Evolutionary conservation across 345 rosid genomes (phyloP), one percentile per base, ranked within the genome.

Genomic region (Microthlaspi erraticum): DNA sequence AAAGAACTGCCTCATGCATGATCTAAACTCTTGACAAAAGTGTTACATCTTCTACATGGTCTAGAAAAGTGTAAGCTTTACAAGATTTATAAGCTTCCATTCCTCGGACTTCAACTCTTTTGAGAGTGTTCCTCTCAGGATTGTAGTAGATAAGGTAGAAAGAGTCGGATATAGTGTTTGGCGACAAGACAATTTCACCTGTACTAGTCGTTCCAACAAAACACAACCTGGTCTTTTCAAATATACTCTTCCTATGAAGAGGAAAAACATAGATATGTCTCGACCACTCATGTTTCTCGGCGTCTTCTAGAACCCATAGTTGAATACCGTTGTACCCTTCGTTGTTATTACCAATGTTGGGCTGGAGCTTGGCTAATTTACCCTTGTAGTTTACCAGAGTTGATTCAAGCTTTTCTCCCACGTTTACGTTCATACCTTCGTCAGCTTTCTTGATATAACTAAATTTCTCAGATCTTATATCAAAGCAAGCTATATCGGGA

Each of bases 161-260:
- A 41, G 38, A 19, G n/a, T 31, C 20, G 23, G 10, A n/a, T 20
- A 29, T 1, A 37, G 0, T 2, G 13, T 17, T 1, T 8, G 67
- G 34, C 0, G 67, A 11, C 42, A 71, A 12, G 20, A 71, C 68
- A 60, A 71, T 60, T 32, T 71, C 75, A 50, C 66, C 32, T 31
- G 6, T 8, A 13, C 1, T 2, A 32, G 41, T 41, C 11, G 7
- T 32, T 39, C 67, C 68, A 31, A 71, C 75, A 41, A 29, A 37
- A n/a, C 18, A 3, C 2, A 60, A 39, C 19, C 0, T n/a, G 8
- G 11, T 11, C 14, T 18, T 14, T 8, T 1, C 34, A 49, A 10
- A 0, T 6, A 51, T 0, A 3, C 13, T 3, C 13, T 5, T 18
- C 75, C 44, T 31, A 12, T 4, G 9, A 49, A 19, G 51, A 26